These are phyloP conservation scores for Asterochloris sp. DNA, from an alignment of 139 green algal species.

Conservation along the genomic window DNA sequence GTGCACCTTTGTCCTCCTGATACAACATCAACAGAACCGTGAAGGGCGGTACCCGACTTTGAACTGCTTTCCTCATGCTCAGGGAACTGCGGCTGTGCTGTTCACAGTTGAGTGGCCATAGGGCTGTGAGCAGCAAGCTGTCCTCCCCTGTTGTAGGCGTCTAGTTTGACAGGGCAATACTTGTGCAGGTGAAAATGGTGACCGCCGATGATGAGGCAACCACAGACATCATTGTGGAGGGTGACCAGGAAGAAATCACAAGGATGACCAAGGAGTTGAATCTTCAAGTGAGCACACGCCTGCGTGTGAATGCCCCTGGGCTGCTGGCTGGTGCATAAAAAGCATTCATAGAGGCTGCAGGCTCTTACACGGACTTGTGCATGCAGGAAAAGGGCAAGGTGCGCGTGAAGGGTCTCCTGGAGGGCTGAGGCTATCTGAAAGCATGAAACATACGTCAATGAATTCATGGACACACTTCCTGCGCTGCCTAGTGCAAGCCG, in stretches of 20 bases:
- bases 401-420: conserved; percentile 81
- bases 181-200: conserved; percentile 82
- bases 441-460: too few species aligned
- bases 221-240: conserved; percentile 85
- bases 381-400: conserved; percentile 89
- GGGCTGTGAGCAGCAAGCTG: too few species aligned
- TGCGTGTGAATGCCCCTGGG: neutral
- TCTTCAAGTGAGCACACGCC: neutral
- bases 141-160: too few species aligned
- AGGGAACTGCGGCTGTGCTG: too few species aligned
- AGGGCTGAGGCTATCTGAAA: conserved; percentile 4
- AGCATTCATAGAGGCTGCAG: neutral
- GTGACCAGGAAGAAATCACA: conserved; percentile 85
- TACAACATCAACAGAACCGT: too few species aligned
- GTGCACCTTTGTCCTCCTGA: too few species aligned
- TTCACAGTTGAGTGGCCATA: too few species aligned
- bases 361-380: conserved; percentile 40
- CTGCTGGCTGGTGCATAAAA: neutral
- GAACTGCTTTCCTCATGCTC: too few species aligned
- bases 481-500: too few species aligned
- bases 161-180: too few species aligned
- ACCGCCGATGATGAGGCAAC: conserved; percentile 79
- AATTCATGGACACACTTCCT: too few species aligned
- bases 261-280: conserved; percentile 69
- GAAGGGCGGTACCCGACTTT: too few species aligned